Evolutionary conservation across 306 rosid species (phyloP).

Genomic region (Comarum palustre): DNA sequence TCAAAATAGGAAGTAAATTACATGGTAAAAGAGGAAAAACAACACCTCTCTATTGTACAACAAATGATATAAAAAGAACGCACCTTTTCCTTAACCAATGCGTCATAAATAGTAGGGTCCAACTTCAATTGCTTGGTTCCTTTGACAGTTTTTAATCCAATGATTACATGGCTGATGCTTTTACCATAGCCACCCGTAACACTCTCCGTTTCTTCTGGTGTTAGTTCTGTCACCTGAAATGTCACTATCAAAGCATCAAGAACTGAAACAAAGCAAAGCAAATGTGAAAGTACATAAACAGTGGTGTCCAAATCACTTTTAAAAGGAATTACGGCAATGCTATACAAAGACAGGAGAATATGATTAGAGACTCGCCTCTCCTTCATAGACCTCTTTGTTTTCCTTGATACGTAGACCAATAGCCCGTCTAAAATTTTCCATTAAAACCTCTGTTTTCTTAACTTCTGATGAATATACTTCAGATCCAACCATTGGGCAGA

Average conservation of each 20-base stretch:
- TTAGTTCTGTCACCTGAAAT: constrained; percentile 79
- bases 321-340: constrained; percentile 4
- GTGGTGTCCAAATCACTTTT: background rate
- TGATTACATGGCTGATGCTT: constrained; percentile 94
- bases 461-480: constrained; percentile 96
- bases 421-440: constrained; percentile 90
- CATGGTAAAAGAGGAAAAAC: background rate
- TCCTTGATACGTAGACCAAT: constrained; percentile 94
- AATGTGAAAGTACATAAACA: constrained; percentile 10
- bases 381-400: constrained; percentile 94
- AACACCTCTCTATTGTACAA: background rate
- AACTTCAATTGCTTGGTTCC: constrained; percentile 96
- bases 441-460: constrained; percentile 90
- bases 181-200: constrained; percentile 92
- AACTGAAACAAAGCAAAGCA: constrained; percentile 16
- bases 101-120: constrained; percentile 96
- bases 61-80: constrained; percentile 4
- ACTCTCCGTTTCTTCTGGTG: constrained; percentile 95
- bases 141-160: constrained; percentile 90
- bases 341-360: background rate
- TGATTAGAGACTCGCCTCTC: constrained; percentile 63
- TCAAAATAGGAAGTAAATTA: background rate
- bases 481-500: constrained; percentile 98
- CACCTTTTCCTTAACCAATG: constrained; percentile 91
- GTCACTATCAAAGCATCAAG: constrained; percentile 23